phyloP scores from a whole-genome alignment of 2,329 filamentous ascomycete genomes.

The Lecanicillium sp. region DNA sequence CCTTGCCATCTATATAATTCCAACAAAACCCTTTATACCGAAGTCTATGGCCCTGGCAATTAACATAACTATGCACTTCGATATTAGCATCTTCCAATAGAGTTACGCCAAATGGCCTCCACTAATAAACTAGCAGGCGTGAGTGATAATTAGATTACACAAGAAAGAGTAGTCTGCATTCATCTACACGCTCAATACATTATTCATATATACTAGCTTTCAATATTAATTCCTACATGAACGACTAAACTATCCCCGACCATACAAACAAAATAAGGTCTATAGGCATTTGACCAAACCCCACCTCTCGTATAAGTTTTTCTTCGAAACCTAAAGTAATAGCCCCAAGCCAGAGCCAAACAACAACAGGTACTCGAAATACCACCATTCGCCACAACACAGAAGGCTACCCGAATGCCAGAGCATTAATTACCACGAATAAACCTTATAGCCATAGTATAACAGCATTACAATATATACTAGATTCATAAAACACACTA shows the following conservation, averaged over 20 bases:
- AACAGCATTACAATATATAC: conserved; percentile 24
- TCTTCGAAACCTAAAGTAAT: conserved; percentile 19
- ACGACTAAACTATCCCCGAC: conserved; percentile 23
- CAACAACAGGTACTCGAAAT: conserved; percentile 7
- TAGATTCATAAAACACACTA: conserved; percentile 23
- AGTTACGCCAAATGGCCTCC: conserved; percentile 26
- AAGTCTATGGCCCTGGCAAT: conserved; percentile 21
- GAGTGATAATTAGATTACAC: conserved; percentile 18
- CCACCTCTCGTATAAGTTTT: conserved; percentile 17
- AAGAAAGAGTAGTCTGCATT: conserved; percentile 26
- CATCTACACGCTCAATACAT: conserved; percentile 21
- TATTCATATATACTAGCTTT: conserved; percentile 14
- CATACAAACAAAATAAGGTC: conserved; percentile 24
- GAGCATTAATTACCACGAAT: conserved; percentile 20
- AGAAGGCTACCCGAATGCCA: conserved; percentile 14
- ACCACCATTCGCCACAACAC: conserved; percentile 23
- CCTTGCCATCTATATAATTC: conserved; percentile 15
- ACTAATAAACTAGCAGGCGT: conserved; percentile 22
- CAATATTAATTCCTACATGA: conserved; percentile 22
- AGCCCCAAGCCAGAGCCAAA: conserved; percentile 22
- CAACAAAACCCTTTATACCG: conserved; percentile 20
- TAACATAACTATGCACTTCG: conserved; percentile 23
- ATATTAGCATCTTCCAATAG: conserved; percentile 23
- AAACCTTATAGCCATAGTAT: conserved; percentile 25
- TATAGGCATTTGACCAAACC: conserved; percentile 21